These are phyloP conservation scores for Ogataea pignaliae DNA, from an alignment of 805 yeast genomes.

Conservation along the genomic window DNA sequence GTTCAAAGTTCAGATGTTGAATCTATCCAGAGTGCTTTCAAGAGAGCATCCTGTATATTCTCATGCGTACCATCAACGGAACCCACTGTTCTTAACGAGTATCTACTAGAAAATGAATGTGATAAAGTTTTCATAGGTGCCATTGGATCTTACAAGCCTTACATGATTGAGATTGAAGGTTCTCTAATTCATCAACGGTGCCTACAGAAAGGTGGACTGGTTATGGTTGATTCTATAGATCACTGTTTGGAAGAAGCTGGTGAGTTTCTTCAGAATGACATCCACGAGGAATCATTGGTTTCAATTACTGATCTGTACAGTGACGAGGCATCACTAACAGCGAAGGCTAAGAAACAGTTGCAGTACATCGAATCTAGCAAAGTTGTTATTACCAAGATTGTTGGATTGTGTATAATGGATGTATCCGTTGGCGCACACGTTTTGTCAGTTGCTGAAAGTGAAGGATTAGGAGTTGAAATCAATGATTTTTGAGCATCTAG, in stretches of 20 bases:
- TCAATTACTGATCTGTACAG: conserved; percentile 41
- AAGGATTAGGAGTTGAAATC: conserved; percentile 28
- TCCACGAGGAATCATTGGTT: conserved; percentile 35
- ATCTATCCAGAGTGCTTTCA: conserved; percentile 24
- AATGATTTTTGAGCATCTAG: conserved; percentile 23
- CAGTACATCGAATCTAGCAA: conserved; percentile 20
- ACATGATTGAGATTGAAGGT: conserved; percentile 58
- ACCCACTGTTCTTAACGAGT: conserved; percentile 37
- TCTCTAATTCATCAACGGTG: conserved; percentile 33
- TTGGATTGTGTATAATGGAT: conserved; percentile 65
- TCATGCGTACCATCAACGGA: conserved; percentile 58
- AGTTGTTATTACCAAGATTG: conserved; percentile 48
- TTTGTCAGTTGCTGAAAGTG: conserved; percentile 25
- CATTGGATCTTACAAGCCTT: conserved; percentile 66
- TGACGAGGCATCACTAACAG: conserved; percentile 1
- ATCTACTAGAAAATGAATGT: conserved; percentile 22
- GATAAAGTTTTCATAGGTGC: conserved; percentile 43
- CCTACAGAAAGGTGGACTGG: conserved; percentile 33
- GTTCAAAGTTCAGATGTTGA: conserved; percentile 16
- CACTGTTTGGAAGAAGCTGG: conserved; percentile 62
- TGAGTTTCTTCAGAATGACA: conserved; percentile 47
- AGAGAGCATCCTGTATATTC: conserved; percentile 44
- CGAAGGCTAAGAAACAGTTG: conserved; percentile 5
- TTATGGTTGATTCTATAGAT: conserved; percentile 56
- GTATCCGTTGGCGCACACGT: conserved; percentile 45